Base-by-base conservation (phyloP, 768 basidiomycete genomes). In the Nidularia pulvinata region DNA sequence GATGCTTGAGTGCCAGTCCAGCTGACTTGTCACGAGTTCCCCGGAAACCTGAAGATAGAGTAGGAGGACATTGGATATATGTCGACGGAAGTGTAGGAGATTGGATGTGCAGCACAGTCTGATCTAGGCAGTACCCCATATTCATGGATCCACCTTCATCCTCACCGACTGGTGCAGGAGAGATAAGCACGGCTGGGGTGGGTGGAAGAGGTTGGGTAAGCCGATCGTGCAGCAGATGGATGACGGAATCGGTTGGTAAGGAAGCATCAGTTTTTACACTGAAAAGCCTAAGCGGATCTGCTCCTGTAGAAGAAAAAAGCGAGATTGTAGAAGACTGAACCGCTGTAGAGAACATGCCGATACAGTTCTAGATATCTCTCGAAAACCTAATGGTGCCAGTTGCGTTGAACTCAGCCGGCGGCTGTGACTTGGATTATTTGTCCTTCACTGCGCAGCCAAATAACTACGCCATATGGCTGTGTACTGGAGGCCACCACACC, bases 21-120 rank as follows among this genome's bases (percentile, higher is more conserved):
- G n/a, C n/a, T n/a, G n/a, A n/a, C n/a, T n/a, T n/a, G 33, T 72
- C 75, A 46, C 42, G 19, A 35, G 53, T 9, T 37, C 46, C 10
- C 34, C 19, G 30, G 7, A 46, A 36, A 42, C 57, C 42, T 46
- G 57, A 57, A 22, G 50, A 9, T 36, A 36, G 11, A 50, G 44
- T 54, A 44, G 56, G 73, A 13, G 90, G 90, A 59, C 78, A 85
- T 6, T 81, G 83, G 35, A 93, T 80, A 61, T 78, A 92, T 0
- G 90, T 88, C 49, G 74, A 84, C 49, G 71, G 78, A 34, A 91
- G 60, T 10, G 85, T 86, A 25, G 91, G 90, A 4, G 89, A 91
- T 61, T 93, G 91, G 47, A 93, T 77, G 57, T 93, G 90, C 11
- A 93, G 76, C 1, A 91, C 88, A 1, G 83, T 86, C 64, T 91